Evolutionary conservation across 306 rosid genomes (phyloP), one percentile per base, ranked within the genome.

Genomic region (Vigna hirtella): DNA sequence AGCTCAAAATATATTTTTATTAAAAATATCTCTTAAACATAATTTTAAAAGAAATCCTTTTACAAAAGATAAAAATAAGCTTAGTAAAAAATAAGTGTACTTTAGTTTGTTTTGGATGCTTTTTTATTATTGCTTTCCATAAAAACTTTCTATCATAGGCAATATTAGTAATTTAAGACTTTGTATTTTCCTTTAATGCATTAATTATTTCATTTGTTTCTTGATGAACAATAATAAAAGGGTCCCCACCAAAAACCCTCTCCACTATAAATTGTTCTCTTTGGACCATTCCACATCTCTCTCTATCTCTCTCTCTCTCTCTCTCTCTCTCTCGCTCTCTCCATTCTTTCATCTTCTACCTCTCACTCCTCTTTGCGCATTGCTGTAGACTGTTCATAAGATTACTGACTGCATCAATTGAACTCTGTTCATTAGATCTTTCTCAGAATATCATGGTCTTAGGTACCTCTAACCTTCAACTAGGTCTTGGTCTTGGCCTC

Each of bases 401-500:
- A 68, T 30, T 20, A 62, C 51, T 52, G 9, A 62, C 51, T 52
- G 9, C 42, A 0, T 56, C 34, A 71, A 61, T 34, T 51, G 63
- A 63, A 79, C 61, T 70, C 62, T 40, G 38, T 30, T 65, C 30
- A 43, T 9, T 16, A 32, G n/a, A 26, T 18, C 40, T 7, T 0
- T 47, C 13, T 12, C 51, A 49, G 16, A 48, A 61, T 18, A 53
- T 11, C 65, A 89, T 90, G 94, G 83, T 81, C 80, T 81, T 82
- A 9, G 84, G 79, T 73, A 87, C 61, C 47, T 83, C 73, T 65
- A 72, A 65, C 63, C 52, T 89, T 74, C 83, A 78, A 30, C 93
- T 92, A 53, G 89, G 85, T 3, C 97, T 94, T 65, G 93, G 82
- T 66, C 91, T 90, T 49, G 83, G 91, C 0, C 88, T 89, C 52